Evolutionary conservation across 1,284 basidiomycete genomes (phyloP).

Genomic region (Malassezia pachydermatis): DNA sequence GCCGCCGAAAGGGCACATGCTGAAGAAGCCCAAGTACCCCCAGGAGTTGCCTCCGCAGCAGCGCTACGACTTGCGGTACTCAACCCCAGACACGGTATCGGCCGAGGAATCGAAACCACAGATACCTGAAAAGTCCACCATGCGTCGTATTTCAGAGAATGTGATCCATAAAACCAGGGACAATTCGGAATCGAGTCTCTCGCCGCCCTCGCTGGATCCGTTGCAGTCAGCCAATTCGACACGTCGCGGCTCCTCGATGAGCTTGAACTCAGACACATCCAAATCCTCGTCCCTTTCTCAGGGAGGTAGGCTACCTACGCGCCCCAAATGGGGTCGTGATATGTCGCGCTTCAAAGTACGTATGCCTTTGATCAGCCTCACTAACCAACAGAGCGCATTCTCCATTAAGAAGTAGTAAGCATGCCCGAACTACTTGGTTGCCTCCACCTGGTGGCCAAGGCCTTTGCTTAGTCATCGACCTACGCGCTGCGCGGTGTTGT

Average conservation of each 20-base stretch:
- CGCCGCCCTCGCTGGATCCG: no score
- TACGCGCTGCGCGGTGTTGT: no score
- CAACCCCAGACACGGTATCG: conserved; percentile 1
- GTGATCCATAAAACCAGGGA: no score
- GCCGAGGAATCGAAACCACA: not conserved
- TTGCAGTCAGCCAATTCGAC: no score
- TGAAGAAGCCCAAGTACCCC: conserved; percentile 7
- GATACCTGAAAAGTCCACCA: not conserved
- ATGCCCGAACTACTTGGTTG: no score
- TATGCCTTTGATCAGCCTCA: no score
- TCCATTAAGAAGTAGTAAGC: conserved; percentile 30
- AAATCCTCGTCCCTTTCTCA: no score
- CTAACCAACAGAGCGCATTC: conserved; percentile 25
- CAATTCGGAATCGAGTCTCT: no score
- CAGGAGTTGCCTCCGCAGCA: conserved; percentile 12
- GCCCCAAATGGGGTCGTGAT: not conserved
- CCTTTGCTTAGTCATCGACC: not conserved
- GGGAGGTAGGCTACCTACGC: no score
- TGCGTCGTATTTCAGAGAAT: not conserved
- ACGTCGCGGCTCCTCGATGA: no score
- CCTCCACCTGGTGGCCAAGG: no score
- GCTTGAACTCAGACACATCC: no score
- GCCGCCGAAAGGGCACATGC: conserved; percentile 5
- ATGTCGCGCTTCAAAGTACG: conserved; percentile 1
- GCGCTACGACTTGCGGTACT: conserved; percentile 15